Base-by-base conservation (phyloP, 768 basidiomycete genomes). In the Lactarius sanguifluus region DNA sequence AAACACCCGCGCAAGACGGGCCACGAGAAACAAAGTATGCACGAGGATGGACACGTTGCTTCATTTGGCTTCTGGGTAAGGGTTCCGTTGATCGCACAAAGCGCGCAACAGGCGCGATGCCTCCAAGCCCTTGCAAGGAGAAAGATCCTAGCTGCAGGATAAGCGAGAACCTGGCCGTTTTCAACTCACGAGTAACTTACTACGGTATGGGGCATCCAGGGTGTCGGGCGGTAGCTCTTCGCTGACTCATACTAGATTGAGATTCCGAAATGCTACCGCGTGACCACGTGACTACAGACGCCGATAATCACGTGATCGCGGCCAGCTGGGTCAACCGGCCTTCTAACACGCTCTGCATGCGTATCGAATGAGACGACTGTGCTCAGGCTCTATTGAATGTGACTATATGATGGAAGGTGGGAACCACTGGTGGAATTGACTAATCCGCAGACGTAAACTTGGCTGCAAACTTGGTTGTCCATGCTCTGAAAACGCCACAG, bases 1-100 rank as follows among this genome's bases (percentile, higher is more conserved):
- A 50, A 50, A n/a, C 9, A 47, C 9, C 45, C 45, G 45, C 5
- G 18, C 45, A 47, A 47, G 23, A 50, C 23, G 23, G 23, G 23
- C 47, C 23, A 4, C 12, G 23, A 23, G 47, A 50, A 50, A 23
- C 10, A 47, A 47, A 3, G 9, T 45, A n/a, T 13, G 23, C 47
- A 50, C 23, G 47, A 52, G 50, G 23, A 25, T 25, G 50, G 25
- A 28, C 50, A 52, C 50, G 50, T 52, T 52, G 50, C 50, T 52
- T 52, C 50, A 25, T 50, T 50, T 50, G 7, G 12, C 47, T 23
- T 25, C 6, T 52, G 50, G 50, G 5, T 25, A 28, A 52, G 50
- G 25, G 50, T 52, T 23, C 8, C 23, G 23, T 13, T 47, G 13
- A 50, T 50, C n/a, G 23, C 3, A 47, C 1, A 10, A 12, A 50